Evolutionary conservation across 768 basidiomycete genomes (phyloP), one percentile per base, ranked within the genome.

Genomic region (Auriscalpium vulgare): DNA sequence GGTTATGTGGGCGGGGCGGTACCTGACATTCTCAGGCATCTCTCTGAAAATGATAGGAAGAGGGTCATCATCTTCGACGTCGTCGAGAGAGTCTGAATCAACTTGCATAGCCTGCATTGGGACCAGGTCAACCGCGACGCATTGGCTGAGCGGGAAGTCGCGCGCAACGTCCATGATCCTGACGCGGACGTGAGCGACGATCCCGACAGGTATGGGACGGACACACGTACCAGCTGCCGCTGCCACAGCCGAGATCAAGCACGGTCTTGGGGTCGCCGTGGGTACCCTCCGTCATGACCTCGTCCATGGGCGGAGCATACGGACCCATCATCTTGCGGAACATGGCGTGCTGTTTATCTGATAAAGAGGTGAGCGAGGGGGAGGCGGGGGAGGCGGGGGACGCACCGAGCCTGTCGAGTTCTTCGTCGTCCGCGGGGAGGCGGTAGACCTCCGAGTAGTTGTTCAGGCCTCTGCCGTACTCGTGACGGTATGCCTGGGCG

Each of bases 211-310:
- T 13, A 43, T n/a, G 37, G 35, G 35, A 37, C 8, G 50, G 37
- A 48, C 17, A 51, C 35, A 64, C 75, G 56, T 60, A 88, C 89
- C 89, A 91, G 59, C 76, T 80, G 48, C 88, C 89, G 60, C 83
- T 86, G 14, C 89, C 89, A 64, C 88, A 89, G 8, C 89, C 89
- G 21, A 91, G 75, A 69, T 91, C 89, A 14, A 91, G 73, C 50
- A 78, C 74, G 6, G 81, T 72, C 67, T 88, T 90, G 23, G 68
- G 73, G 61, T 83, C 78, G 16, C 80, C 81, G 8, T 78, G 74
- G 14, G 70, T 71, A 62, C 84, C 78, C 38, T 85, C 79, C 21
- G 72, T 77, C 75, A 91, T 77, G 52, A 88, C 69, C 47, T 82
- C 73, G 16, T 68, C 63, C 62, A 91, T 68, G 5, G 77, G 75